Conservation (phyloP, 768 basidiomycete genomes). For the Nidularia sp. region DNA sequence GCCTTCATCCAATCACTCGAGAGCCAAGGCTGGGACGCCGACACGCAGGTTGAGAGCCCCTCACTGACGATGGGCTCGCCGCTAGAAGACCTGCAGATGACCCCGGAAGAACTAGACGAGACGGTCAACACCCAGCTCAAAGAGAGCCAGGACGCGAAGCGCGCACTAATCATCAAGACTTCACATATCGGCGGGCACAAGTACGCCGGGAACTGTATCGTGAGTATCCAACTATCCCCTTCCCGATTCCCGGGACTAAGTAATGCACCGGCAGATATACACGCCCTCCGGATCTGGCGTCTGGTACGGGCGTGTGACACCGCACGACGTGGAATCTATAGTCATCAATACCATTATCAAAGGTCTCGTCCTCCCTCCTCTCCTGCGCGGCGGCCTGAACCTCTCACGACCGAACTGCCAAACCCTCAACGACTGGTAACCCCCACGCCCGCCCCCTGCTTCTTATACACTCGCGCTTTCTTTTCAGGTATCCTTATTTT, state of each 20-base stretch:
- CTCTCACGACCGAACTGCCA: conserved; percentile 66
- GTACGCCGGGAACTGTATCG: conserved; percentile 88
- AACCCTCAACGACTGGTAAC: conserved; percentile 70
- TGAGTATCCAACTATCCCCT: conserved; percentile 35
- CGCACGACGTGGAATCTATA: conserved; percentile 83
- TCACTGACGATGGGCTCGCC: conserved; percentile 42
- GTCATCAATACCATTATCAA: conserved; percentile 84
- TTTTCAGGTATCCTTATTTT: neutral
- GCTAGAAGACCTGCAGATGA: conserved; percentile 56
- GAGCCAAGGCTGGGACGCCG: conserved; percentile 67
- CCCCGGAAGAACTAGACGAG: conserved; percentile 49
- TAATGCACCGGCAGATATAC: conserved; percentile 55
- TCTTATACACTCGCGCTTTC: neutral
- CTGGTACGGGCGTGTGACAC: conserved; percentile 93
- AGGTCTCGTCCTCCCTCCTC: conserved; percentile 78
- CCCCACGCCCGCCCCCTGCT: neutral
- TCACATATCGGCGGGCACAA: conserved; percentile 95
- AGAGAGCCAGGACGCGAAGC: conserved; percentile 51
- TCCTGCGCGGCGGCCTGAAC: conserved; percentile 85
- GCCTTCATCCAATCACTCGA: conserved; percentile 64
- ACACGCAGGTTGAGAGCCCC: conserved; percentile 68
- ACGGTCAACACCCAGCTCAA: conserved; percentile 50
- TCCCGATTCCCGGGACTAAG: neutral
- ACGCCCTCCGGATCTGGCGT: conserved; percentile 81
- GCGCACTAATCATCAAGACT: conserved; percentile 78